A percentile compares a stretch with the other conserved stretches of the same genome.
phyloP scores from a whole-genome alignment of 1,284 basidiomycete genomes.

The Volvariella volvacea region DNA sequence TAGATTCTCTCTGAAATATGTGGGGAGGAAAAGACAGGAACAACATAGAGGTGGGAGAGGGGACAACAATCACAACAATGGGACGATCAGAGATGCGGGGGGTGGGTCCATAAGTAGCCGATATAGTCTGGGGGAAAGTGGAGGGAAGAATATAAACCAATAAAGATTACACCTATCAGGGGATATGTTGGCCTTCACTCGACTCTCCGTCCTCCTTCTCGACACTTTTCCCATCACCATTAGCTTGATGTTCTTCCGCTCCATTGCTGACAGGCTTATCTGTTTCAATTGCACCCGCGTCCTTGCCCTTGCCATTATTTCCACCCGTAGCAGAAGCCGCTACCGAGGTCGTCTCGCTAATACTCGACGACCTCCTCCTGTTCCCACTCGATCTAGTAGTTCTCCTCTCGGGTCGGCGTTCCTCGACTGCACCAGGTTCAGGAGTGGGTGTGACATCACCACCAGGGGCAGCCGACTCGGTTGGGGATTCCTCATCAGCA shows the following conservation, averaged over 20 bases:
- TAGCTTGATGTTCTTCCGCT: constrained; percentile 12
- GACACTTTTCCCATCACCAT: constrained; percentile 12
- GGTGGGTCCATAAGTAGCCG: too few relatives aligned
- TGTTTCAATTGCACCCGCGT: constrained; percentile 5
- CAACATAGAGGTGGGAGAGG: too few relatives aligned
- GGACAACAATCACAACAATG: too few relatives aligned
- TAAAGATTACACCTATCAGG: too few relatives aligned
- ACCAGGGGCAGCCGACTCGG: constrained; percentile 13
- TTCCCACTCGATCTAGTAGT: constrained; percentile 35
- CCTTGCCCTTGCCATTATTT: constrained; percentile 8
- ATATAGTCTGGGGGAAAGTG: too few relatives aligned
- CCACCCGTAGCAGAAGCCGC: constrained; percentile 19
- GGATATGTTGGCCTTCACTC: constrained; percentile 25
- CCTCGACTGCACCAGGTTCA: constrained; percentile 13
- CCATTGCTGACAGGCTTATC: constrained; percentile 9
- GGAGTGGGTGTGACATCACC: constrained; percentile 19
- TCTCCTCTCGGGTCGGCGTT: constrained; percentile 32
- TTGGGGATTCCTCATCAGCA: constrained; percentile 22
- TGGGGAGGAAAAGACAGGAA: too few relatives aligned
- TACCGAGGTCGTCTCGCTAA: constrained; percentile 31
- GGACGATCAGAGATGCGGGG: too few relatives aligned
- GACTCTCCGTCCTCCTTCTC: constrained; percentile 39
- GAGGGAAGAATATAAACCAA: too few relatives aligned
- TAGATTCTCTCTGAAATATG: too few relatives aligned
- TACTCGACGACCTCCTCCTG: constrained; percentile 38